Conservation (phyloP, 1,139 yeast species). For the Diutina catenulata region DNA sequence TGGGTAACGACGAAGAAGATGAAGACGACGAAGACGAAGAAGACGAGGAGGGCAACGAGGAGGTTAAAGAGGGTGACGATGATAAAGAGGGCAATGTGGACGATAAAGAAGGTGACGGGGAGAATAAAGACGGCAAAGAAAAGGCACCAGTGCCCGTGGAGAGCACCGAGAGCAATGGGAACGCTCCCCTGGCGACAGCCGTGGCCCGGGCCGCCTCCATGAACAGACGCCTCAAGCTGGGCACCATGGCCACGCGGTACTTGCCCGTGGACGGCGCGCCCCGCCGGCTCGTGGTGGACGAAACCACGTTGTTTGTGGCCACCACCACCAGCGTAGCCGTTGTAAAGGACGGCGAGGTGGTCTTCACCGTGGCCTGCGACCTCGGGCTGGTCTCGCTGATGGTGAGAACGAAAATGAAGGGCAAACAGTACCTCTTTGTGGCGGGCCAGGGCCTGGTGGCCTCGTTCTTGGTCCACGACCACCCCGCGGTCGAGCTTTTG, state of each 20-base stretch:
- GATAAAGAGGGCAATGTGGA: too few relatives aligned
- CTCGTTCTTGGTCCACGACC: not conserved
- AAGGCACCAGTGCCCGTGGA: too few relatives aligned
- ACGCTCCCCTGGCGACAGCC: too few relatives aligned
- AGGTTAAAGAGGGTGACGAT: too few relatives aligned
- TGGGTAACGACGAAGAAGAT: conserved; percentile 26
- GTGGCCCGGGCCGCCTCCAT: too few relatives aligned
- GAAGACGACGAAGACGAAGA: too few relatives aligned
- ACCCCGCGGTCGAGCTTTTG: not conserved
- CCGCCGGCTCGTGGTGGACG: not conserved
- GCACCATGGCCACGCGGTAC: not conserved
- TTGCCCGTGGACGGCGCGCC: not conserved
- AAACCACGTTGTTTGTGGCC: not conserved
- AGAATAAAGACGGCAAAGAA: too few relatives aligned
- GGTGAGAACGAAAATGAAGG: not conserved
- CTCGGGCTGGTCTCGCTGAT: conserved; percentile 1
- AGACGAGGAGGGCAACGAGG: too few relatives aligned
- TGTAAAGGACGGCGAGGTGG: not conserved
- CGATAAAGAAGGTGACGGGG: too few relatives aligned
- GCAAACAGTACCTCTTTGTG: conserved; percentile 2
- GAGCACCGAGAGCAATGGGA: too few relatives aligned
- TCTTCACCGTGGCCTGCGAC: not conserved
- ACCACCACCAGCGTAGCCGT: not conserved
- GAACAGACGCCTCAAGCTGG: not conserved
- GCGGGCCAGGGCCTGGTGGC: not conserved